A percentile compares a stretch with the other conserved stretches of the same genome.
Evolutionary conservation across 495 filamentous ascomycete genomes (phyloP).

Genomic region (Talaromyces stipitatus): DNA sequence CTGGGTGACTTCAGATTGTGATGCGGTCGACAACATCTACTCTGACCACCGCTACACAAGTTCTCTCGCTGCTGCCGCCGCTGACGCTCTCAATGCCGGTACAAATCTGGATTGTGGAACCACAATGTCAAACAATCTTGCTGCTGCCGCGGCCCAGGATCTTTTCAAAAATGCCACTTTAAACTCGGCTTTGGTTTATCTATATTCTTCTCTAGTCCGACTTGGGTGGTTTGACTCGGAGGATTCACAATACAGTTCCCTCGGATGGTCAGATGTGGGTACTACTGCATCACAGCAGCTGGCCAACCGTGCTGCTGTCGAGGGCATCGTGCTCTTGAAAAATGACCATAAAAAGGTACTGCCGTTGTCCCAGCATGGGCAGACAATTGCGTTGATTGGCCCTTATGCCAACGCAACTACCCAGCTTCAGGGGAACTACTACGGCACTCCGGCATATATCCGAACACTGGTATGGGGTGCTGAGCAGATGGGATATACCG

Average conservation of each 20-base stretch:
- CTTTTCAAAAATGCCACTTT: slow-evolving; percentile 30
- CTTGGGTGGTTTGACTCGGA: slow-evolving; percentile 49
- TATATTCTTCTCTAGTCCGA: slow-evolving; percentile 42
- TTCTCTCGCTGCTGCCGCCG: slow-evolving; percentile 34
- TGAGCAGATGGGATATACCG: slow-evolving; percentile 29
- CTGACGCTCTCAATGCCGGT: slow-evolving; percentile 44
- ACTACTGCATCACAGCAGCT: slow-evolving; percentile 37
- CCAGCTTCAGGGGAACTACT: slow-evolving; percentile 53
- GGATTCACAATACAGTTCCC: slow-evolving; percentile 25
- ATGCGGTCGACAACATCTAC: slow-evolving; percentile 41
- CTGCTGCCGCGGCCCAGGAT: slow-evolving; percentile 31
- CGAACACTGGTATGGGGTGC: slow-evolving; percentile 42
- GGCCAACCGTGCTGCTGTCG: slow-evolving; percentile 41
- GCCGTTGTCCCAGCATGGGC: slow-evolving; percentile 26
- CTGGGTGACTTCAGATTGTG: slow-evolving; percentile 47
- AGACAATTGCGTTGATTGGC: slow-evolving; percentile 42
- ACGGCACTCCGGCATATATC: slow-evolving; percentile 41
- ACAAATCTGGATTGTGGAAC: slow-evolving; percentile 49
- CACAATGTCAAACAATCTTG: slow-evolving; percentile 37
- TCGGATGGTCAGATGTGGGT: slow-evolving; percentile 37
- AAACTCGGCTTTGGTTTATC: slow-evolving; percentile 38
- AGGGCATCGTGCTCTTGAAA: slow-evolving; percentile 48
- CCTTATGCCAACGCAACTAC: slow-evolving; percentile 44
- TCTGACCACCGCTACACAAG: slow-evolving; percentile 39
- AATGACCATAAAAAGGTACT: slow-evolving; percentile 39